Conservation (phyloP, 2,329 filamentous ascomycete species). For the Cladobotryum mycophilum region DNA sequence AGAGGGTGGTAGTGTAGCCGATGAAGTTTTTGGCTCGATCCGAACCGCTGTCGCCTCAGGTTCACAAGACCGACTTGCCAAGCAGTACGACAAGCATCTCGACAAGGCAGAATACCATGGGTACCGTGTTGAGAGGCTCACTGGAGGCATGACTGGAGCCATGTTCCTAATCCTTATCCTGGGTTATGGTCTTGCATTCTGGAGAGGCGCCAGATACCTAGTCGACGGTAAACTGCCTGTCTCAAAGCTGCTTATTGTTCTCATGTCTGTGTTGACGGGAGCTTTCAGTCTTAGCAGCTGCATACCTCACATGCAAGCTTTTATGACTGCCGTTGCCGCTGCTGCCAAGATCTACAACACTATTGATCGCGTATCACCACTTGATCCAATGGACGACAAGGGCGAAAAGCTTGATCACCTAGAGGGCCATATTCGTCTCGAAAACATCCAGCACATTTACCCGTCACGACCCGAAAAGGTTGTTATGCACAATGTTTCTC, state of each 20-base stretch:
- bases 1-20: slow-evolving; percentile 76
- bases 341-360: slow-evolving; percentile 78
- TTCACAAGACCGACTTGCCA: slow-evolving; percentile 82
- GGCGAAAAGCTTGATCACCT: slow-evolving; percentile 68
- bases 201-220: slow-evolving; percentile 67
- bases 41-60: slow-evolving; percentile 89
- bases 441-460: slow-evolving; percentile 85
- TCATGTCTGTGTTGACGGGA: slow-evolving; percentile 77
- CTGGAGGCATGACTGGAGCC: too few relatives aligned
- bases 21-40: slow-evolving; percentile 90
- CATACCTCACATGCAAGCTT: slow-evolving; percentile 69
- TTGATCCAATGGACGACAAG: slow-evolving; percentile 62
- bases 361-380: slow-evolving; percentile 63
- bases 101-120: slow-evolving; percentile 67
- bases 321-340: slow-evolving; percentile 67
- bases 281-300: slow-evolving; percentile 76
- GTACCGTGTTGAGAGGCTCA: too few relatives aligned
- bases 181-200: slow-evolving; percentile 66
- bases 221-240: slow-evolving; percentile 56
- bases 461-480: slow-evolving; percentile 87
- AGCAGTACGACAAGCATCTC: slow-evolving; percentile 75
- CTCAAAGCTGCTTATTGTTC: slow-evolving; percentile 64
- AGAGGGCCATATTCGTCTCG: slow-evolving; percentile 73
- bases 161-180: too few relatives aligned
- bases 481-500: slow-evolving; percentile 76